Conservation (phyloP, 1,284 basidiomycete species). For the Irpex lacteus region DNA sequence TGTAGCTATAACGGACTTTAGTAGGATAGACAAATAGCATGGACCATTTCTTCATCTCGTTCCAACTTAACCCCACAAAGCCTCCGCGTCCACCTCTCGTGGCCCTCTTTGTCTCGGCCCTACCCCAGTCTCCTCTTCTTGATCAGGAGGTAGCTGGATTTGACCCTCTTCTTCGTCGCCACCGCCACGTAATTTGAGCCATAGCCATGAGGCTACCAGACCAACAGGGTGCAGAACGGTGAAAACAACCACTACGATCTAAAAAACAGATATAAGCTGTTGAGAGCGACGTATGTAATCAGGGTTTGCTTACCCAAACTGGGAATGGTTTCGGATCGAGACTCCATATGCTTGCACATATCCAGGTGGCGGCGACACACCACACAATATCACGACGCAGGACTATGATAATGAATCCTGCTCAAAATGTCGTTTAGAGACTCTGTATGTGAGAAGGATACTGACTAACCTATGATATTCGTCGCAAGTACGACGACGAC, state of each 20-base stretch:
- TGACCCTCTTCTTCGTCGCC: conserved; percentile 26
- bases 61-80: conserved; percentile 24
- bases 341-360: conserved; percentile 63
- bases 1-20: background rate
- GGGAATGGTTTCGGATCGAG: conserved; percentile 55
- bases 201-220: conserved; percentile 40
- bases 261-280: background rate
- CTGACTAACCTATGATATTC: conserved; percentile 43
- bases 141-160: conserved; percentile 45
- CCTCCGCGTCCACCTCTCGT: conserved; percentile 28
- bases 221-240: conserved; percentile 58
- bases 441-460: background rate
- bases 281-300: background rate
- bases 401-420: conserved; percentile 53
- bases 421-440: background rate
- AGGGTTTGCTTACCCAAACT: conserved; percentile 49
- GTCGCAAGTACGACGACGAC: conserved; percentile 58
- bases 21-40: background rate
- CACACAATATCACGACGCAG: conserved; percentile 64
- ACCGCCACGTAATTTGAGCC: conserved; percentile 30
- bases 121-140: conserved; percentile 27
- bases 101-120: conserved; percentile 17
- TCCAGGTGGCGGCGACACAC: conserved; percentile 70
- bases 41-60: background rate
- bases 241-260: conserved; percentile 60